A percentile compares a stretch with the other conserved stretches of the same genome.
Conservation (phyloP, 2,329 filamentous ascomycete genomes). For the Dryadomyces sulphureus region DNA sequence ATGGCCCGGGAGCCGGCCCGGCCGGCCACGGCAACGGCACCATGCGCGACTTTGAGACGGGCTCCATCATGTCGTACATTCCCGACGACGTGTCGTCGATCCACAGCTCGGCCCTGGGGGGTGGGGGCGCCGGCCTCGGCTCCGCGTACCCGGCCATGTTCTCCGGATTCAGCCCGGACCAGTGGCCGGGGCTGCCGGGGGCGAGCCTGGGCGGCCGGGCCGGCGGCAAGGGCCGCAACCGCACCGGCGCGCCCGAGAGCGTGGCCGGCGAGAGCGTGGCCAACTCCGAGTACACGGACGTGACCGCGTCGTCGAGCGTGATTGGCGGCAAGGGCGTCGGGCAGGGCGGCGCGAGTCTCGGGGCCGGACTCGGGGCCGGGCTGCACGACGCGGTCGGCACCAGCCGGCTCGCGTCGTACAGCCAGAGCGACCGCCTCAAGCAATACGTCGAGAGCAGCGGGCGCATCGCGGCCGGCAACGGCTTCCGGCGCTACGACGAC, state of each 20-base stretch:
- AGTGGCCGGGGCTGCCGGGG: slow-evolving; percentile 72
- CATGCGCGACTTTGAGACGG: slow-evolving; percentile 52
- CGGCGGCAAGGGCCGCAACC: slow-evolving; percentile 51
- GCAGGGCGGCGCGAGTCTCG: slow-evolving; percentile 78
- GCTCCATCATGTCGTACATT: slow-evolving; percentile 88
- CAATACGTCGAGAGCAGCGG: slow-evolving; percentile 83
- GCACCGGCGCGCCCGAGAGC: slow-evolving; percentile 43
- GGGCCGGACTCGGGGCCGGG: slow-evolving; percentile 64
- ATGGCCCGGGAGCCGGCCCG: slow-evolving; percentile 20
- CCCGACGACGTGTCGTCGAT: slow-evolving; percentile 95
- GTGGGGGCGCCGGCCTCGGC: slow-evolving; percentile 66
- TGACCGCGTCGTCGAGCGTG: slow-evolving; percentile 52
- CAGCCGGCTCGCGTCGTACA: slow-evolving; percentile 45
- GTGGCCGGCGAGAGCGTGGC: slow-evolving; percentile 86
- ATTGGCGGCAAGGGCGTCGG: slow-evolving; percentile 60
- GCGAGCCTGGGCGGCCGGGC: slow-evolving; percentile 42
- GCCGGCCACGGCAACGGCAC: slow-evolving; percentile 23
- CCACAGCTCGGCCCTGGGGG: slow-evolving; percentile 79
- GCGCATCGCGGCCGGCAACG: slow-evolving; percentile 50
- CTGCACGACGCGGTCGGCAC: slow-evolving; percentile 60
- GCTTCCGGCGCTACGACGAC: slow-evolving; percentile 66
- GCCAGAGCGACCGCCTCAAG: slow-evolving; percentile 80
- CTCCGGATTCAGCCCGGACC: slow-evolving; percentile 73
- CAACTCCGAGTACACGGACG: slow-evolving; percentile 76
- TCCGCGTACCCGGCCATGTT: slow-evolving; percentile 91